Evolutionary conservation across 495 filamentous ascomycete genomes (phyloP), one percentile per base, ranked within the genome.

Genomic region (Stereocaulon alpinum): DNA sequence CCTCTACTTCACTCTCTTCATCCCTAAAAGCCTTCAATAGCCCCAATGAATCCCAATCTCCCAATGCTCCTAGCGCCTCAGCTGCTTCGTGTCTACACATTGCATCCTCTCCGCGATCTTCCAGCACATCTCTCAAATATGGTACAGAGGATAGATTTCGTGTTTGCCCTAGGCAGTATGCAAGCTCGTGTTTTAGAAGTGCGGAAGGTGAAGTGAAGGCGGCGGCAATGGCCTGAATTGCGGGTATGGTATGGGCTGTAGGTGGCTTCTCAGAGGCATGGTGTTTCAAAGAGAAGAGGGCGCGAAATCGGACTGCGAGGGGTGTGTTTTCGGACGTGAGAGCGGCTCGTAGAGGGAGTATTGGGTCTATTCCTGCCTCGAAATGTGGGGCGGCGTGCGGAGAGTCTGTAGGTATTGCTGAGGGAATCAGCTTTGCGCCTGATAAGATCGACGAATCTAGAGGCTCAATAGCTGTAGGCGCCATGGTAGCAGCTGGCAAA

Each of bases 51-150:
- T 74, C 77, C 12, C 71, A 70, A 58, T 94, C 82, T 1, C 88
- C 89, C 52, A 99, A 76, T 27, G 93, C 94, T 5, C 91, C 93
- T 24, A 99, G 77, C 20, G 92, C 93, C 78, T 99, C 93, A 3
- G 91, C 93, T 6, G 93, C 92, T 74, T 99, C 93, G 65, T 99
- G 93, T 64, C 93, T 81, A 68, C 89, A 94, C 91, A 99, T 99
- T 44, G 85, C 71, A 76, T 96, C 92, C 72, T 97, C 89, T 22
- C 80, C 63, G 50, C 79, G 70, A 68, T 97, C 82, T 65, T 86
- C 80, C 58, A 99, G 75, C n/a, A 95, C 86, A 17, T 78, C 70
- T 55, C 85, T 82, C 51, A 99, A 77, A 68, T 81, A 82, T 1
- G 88, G 78, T 3, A 89, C 80, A 6, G 91, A 85, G 22, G 86